These are phyloP conservation scores for Leptoxyphium fumago DNA, from an alignment of 2,329 filamentous ascomycete species.

Conservation along the genomic window DNA sequence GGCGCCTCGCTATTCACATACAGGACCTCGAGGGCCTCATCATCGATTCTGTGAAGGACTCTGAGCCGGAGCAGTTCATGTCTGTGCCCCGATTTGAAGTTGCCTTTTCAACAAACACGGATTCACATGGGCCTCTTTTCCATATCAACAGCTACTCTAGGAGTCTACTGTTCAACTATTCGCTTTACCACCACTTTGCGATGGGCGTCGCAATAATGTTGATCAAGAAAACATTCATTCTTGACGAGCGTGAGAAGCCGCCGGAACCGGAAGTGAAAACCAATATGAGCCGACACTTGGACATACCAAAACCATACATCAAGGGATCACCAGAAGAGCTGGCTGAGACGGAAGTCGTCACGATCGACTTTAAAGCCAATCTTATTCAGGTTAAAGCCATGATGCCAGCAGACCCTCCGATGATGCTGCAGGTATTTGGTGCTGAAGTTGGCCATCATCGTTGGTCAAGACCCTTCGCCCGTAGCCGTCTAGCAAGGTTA, in stretches of 20 bases:
- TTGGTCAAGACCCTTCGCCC: constrained; percentile 72
- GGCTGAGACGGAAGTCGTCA: constrained; percentile 49
- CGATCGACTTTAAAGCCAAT: constrained; percentile 66
- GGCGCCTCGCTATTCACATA: constrained; percentile 65
- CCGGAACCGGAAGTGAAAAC: neutral
- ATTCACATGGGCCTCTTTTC: constrained; percentile 74
- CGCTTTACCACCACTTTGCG: constrained; percentile 83
- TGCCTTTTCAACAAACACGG: constrained; percentile 69
- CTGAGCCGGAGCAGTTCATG: constrained; percentile 75
- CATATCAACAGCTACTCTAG: constrained; percentile 72
- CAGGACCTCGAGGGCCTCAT: constrained; percentile 81
- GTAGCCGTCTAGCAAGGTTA: constrained; percentile 63
- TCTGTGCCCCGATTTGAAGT: constrained; percentile 78
- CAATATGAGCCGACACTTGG: neutral
- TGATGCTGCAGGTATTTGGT: constrained; percentile 80
- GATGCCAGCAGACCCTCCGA: constrained; percentile 74
- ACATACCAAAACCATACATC: neutral
- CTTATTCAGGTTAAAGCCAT: constrained; percentile 78
- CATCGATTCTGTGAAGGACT: constrained; percentile 70
- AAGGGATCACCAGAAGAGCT: constrained; percentile 7
- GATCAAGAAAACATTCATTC: constrained; percentile 35
- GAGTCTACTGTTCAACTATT: constrained; percentile 73
- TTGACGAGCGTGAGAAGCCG: neutral
- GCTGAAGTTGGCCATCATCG: constrained; percentile 72
- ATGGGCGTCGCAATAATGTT: constrained; percentile 69